A percentile compares a stretch with the other conserved stretches of the same genome.
Conservation (phyloP, 768 basidiomycete genomes). For the Lactifluus pinguis region DNA sequence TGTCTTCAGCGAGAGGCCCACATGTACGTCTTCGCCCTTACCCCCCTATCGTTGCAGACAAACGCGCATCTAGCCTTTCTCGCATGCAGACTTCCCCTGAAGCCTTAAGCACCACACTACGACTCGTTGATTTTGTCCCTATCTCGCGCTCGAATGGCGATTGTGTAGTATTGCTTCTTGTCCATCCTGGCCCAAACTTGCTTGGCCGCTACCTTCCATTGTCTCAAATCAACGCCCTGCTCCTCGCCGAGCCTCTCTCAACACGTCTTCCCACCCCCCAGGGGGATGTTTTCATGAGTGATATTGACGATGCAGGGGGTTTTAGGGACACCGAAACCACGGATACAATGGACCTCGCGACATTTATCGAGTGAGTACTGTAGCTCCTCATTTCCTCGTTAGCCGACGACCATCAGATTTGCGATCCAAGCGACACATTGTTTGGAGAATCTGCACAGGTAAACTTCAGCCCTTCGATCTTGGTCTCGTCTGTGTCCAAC, state of each 20-base stretch:
- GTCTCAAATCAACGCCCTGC: conserved; percentile 54
- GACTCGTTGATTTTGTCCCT: conserved; percentile 56
- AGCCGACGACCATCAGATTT: conserved; percentile 36
- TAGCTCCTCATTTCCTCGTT: conserved; percentile 7
- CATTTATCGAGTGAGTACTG: conserved; percentile 57
- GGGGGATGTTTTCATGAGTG: conserved; percentile 44
- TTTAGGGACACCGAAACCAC: conserved; percentile 49
- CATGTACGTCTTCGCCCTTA: conserved; percentile 34
- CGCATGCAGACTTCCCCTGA: conserved; percentile 42
- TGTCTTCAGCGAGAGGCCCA: conserved; percentile 66
- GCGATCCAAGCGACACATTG: conserved; percentile 69
- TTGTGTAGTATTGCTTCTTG: conserved; percentile 61
- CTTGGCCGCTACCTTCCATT: conserved; percentile 64
- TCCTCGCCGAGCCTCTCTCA: conserved; percentile 46
- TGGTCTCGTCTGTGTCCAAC: not conserved
- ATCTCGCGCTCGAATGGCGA: conserved; percentile 59
- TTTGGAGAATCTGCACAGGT: conserved; percentile 58
- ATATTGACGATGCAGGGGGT: conserved; percentile 36
- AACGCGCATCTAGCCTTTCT: conserved; percentile 34
- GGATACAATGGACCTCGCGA: conserved; percentile 69
- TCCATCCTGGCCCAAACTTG: conserved; percentile 59
- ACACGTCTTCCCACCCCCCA: conserved; percentile 35
- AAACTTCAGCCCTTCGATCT: conserved; percentile 16
- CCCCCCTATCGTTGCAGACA: not conserved
- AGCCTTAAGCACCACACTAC: conserved; percentile 42